Base-by-base conservation (phyloP, 306 rosid genomes). In the Quercus parvula region DNA sequence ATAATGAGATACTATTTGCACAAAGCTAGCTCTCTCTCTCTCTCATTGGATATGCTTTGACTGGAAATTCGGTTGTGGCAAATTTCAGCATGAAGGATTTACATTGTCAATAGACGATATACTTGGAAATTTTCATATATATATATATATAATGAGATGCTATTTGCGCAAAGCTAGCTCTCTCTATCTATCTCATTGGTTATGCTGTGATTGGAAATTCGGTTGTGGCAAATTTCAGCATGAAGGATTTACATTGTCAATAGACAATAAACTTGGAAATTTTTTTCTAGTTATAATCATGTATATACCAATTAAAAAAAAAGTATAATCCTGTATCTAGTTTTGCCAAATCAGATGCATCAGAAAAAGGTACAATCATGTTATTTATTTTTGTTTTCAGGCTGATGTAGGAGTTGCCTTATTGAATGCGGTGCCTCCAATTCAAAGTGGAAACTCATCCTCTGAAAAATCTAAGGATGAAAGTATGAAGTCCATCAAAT, bases 371-470 rank as follows among this genome's bases (percentile, higher is more conserved):
- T n/a, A 77, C 41, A 31, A 61, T 17, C 80, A 13, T 78, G 9
- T 84, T 80, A 81, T 81, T 74, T 78, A 38, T 81, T 57, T 88
- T 86, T 76, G 20, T 68, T 35, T 68, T 76, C 89, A 95, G 98
- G 98, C 99, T 73, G 88, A 96, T 69, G 99, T 93, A 27, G 99
- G 99, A 75, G 90, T 96, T 81, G 99, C 98, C 80, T 87, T 96
- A 64, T 81, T 96, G 81, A 96, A 96, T 82, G 98, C 94, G 2
- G 75, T 89, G 57, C 92, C 94, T 75, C 99, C 99, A 33, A 73
- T 83, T 80, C 87, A 85, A 84, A 85, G 87, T 63, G 85, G 87
- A 49, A 89, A 75, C 57, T 55, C 90, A 63, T 59, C 91, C 28
- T 79, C 85, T 49, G 97, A 88, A 71, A 63, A 83, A 41, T 81